Evolutionary conservation across 179 eudicot species (phyloP).

Genomic region (Corrigiola litoralis): DNA sequence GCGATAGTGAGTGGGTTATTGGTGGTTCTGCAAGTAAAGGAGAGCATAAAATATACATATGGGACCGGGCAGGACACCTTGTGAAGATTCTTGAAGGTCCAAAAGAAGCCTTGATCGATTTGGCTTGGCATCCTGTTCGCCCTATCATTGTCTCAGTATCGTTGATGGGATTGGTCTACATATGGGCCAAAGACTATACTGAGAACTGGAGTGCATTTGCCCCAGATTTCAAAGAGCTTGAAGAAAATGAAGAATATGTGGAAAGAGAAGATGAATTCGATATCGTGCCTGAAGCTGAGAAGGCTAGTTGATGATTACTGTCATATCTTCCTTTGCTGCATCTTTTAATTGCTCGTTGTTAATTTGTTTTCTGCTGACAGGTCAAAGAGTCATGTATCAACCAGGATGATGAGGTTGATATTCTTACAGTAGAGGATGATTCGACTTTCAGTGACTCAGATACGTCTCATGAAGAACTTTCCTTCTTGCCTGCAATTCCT

Average conservation of each 20-base stretch:
- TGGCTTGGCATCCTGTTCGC: constrained; percentile 97
- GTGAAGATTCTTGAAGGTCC: constrained; percentile 99
- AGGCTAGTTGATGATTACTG: constrained; percentile 33
- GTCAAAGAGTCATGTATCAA: constrained; percentile 65
- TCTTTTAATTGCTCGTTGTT: constrained; percentile 6
- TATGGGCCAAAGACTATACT: constrained; percentile 96
- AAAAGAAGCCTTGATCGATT: constrained; percentile 83
- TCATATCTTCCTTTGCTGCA: background rate
- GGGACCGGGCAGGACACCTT: constrained; percentile 94
- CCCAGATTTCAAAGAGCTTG: constrained; percentile 97
- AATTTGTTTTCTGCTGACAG: constrained; percentile 29
- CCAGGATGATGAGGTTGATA: constrained; percentile 90
- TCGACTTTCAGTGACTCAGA: constrained; percentile 87
- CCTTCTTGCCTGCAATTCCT: constrained; percentile 74
- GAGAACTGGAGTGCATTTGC: constrained; percentile 99
- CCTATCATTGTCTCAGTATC: constrained; percentile 92
- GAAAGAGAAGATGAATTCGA: constrained; percentile 98
- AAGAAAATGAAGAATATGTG: constrained; percentile 97
- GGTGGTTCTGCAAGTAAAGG: constrained; percentile 97
- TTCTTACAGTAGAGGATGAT: constrained; percentile 66
- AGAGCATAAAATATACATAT: constrained; percentile 94
- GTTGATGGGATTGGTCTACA: constrained; percentile 69
- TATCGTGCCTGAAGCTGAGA: constrained; percentile 73
- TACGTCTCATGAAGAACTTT: constrained; percentile 73
- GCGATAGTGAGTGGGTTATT: constrained; percentile 95